A percentile compares a stretch with the other conserved stretches of the same genome.
Conservation (phyloP, 2,329 filamentous ascomycete genomes). For the Colletotrichum shisoi region DNA sequence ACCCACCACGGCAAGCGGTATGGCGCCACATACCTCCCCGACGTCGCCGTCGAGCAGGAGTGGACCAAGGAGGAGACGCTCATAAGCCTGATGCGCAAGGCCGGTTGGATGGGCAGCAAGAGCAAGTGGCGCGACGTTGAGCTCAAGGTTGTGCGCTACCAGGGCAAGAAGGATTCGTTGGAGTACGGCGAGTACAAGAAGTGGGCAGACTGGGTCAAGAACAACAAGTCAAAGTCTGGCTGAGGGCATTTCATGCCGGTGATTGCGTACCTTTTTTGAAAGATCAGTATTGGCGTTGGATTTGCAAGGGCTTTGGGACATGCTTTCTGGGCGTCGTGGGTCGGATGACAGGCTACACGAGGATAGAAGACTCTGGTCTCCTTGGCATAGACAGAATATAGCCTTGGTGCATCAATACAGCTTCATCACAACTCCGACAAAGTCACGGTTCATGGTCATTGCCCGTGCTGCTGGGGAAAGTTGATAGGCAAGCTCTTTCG, state of each 20-base stretch:
- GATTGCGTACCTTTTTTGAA: background rate
- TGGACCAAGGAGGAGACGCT: conserved; percentile 95
- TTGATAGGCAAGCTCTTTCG: no score
- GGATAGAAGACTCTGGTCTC: conserved; percentile 22
- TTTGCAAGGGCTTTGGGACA: background rate
- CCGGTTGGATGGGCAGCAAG: conserved; percentile 85
- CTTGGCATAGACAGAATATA: conserved; percentile 24
- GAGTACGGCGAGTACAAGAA: conserved; percentile 77
- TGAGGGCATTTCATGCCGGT: background rate
- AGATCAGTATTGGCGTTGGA: conserved; percentile 26
- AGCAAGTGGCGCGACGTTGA: conserved; percentile 82
- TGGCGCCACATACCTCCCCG: conserved; percentile 89
- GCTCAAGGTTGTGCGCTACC: conserved; percentile 82
- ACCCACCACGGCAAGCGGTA: conserved; percentile 74
- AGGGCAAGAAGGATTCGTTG: conserved; percentile 79
- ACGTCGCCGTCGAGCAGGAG: conserved; percentile 89
- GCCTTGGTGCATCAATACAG: conserved; percentile 30
- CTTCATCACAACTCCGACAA: background rate
- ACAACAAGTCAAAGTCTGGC: conserved; percentile 41
- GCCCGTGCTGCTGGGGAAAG: no score
- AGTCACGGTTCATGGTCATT: no score
- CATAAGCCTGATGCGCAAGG: conserved; percentile 90
- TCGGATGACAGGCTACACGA: background rate
- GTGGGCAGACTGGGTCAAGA: conserved; percentile 77
- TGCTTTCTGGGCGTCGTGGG: conserved; percentile 9